Percentiles rank a stretch among this genome's conserved stretches.
phyloP scores from a whole-genome alignment of 148 eudicot species.

The Vaccinium myrtillus region DNA sequence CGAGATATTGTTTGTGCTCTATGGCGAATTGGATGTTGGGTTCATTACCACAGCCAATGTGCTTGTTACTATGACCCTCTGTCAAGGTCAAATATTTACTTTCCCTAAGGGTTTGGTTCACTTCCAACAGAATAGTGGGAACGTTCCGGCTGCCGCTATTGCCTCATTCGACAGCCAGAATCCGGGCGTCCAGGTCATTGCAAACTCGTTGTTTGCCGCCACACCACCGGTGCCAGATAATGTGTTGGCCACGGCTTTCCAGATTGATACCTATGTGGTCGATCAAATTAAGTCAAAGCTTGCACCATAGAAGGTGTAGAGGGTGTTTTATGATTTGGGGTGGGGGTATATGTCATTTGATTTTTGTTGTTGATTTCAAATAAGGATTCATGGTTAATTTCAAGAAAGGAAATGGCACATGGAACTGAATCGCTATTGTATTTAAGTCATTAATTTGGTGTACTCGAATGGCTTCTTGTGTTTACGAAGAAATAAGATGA shows the following conservation, averaged over 20 bases:
- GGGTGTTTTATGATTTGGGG: not conserved
- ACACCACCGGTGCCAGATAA: conserved; percentile 13
- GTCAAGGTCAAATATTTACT: conserved; percentile 32
- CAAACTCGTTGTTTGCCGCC: conserved; percentile 14
- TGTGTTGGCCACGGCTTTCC: conserved; percentile 15
- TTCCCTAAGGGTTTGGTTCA: conserved; percentile 44
- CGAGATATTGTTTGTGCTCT: conserved; percentile 38
- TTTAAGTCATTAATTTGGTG: too few species aligned
- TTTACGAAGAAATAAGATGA: too few species aligned
- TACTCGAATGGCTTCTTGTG: too few species aligned
- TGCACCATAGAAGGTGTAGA: not conserved
- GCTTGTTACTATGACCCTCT: conserved; percentile 29
- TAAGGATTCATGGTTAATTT: not conserved
- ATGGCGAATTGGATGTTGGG: conserved; percentile 40
- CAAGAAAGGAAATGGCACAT: too few species aligned
- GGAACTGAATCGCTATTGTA: too few species aligned
- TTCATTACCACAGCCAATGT: conserved; percentile 46
- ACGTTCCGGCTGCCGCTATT: conserved; percentile 27
- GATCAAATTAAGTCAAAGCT: too few species aligned
- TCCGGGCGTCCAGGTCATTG: conserved; percentile 18
- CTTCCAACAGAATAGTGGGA: conserved; percentile 43
- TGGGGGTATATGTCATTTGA: not conserved
- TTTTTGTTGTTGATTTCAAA: not conserved
- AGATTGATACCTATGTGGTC: too few species aligned
- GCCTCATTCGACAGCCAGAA: conserved; percentile 48